These are phyloP conservation scores for Penicillium sp. DNA, from an alignment of 2,329 filamentous ascomycete genomes.

Conservation along the genomic window DNA sequence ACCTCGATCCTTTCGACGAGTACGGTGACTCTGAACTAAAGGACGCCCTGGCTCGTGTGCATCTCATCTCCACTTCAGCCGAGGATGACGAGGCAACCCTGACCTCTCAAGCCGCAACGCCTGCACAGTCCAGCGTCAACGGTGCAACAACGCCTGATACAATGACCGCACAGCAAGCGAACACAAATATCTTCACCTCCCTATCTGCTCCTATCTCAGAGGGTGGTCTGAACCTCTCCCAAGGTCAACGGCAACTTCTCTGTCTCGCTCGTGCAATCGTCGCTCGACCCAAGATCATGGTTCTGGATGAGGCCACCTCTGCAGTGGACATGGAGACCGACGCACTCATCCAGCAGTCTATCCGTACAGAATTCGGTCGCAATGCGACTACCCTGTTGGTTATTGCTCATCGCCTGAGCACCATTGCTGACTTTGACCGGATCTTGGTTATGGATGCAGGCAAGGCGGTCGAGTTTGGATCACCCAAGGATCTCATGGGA, in stretches of 20 bases:
- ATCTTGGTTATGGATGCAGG: slow-evolving; percentile 74
- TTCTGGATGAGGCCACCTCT: slow-evolving; percentile 78
- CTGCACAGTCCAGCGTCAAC: slow-evolving; percentile 48
- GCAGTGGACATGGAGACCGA: slow-evolving; percentile 80
- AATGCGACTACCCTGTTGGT: slow-evolving; percentile 68
- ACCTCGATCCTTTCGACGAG: slow-evolving; percentile 75
- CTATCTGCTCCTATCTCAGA: slow-evolving; percentile 69
- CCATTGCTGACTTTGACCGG: slow-evolving; percentile 76
- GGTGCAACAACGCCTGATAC: slow-evolving; percentile 27
- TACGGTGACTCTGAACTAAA: slow-evolving; percentile 70
- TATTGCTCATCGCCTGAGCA: slow-evolving; percentile 75
- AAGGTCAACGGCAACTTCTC: slow-evolving; percentile 39
- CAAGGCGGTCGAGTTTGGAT: slow-evolving; percentile 68
- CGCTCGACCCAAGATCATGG: slow-evolving; percentile 73
- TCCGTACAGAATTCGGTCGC: slow-evolving; percentile 69
- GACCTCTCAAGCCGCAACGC: slow-evolving; percentile 70
- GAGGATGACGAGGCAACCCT: slow-evolving; percentile 67
- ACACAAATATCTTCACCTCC: slow-evolving; percentile 69
- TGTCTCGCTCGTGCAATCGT: slow-evolving; percentile 58
- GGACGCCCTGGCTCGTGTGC: slow-evolving; percentile 71
- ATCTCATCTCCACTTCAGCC: slow-evolving; percentile 53
- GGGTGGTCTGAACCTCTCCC: slow-evolving; percentile 65
- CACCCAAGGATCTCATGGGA: slow-evolving; percentile 63
- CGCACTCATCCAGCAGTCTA: slow-evolving; percentile 71
- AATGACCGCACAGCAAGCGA: slow-evolving; percentile 44